Evolutionary conservation across 2,329 filamentous ascomycete species (phyloP).

Genomic region (Pseudocercospora ulei): DNA sequence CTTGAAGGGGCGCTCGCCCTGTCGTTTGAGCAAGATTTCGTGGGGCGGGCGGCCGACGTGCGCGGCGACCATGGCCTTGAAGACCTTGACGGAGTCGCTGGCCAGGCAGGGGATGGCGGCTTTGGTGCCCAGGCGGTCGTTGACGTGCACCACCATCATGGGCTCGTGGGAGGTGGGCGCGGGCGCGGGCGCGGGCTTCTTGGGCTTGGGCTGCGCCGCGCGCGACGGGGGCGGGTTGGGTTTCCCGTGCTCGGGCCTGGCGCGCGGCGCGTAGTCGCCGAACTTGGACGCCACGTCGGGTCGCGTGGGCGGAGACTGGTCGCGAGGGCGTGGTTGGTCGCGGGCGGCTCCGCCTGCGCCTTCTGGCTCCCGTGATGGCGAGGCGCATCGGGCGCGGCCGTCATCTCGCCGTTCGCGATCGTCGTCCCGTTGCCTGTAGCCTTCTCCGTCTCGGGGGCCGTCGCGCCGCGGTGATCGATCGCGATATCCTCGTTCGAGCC

Average conservation of each 20-base stretch:
- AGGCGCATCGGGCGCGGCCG: constrained; percentile 20
- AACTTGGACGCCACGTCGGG: constrained; percentile 11
- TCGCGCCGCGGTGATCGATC: constrained; percentile 31
- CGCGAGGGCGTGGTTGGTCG: constrained; percentile 31
- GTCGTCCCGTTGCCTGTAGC: constrained; percentile 12
- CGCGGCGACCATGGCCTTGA: constrained; percentile 86
- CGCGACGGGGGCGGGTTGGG: constrained; percentile 5
- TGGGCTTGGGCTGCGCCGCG: constrained; percentile 21
- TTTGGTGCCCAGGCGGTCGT: constrained; percentile 93
- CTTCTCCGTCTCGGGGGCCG: constrained; percentile 24
- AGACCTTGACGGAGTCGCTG: constrained; percentile 70
- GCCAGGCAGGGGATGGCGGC: constrained; percentile 82
- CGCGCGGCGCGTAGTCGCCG: constrained; percentile 5
- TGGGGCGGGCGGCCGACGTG: constrained; percentile 80
- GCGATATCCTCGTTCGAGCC: constrained; percentile 32
- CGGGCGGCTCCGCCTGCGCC: constrained; percentile 36
- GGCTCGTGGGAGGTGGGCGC: constrained; percentile 49
- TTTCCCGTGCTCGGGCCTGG: constrained; percentile 8
- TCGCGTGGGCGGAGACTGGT: constrained; percentile 8
- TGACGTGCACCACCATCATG: constrained; percentile 90
- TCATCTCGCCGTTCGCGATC: constrained; percentile 9
- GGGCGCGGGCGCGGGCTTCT: constrained; percentile 19
- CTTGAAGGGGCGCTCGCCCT: constrained; percentile 89
- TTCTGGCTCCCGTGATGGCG: constrained; percentile 27
- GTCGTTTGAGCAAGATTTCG: constrained; percentile 83